These are phyloP conservation scores for Fusarium sambucinum DNA, from an alignment of 2,329 filamentous ascomycete species.

Conservation along the genomic window DNA sequence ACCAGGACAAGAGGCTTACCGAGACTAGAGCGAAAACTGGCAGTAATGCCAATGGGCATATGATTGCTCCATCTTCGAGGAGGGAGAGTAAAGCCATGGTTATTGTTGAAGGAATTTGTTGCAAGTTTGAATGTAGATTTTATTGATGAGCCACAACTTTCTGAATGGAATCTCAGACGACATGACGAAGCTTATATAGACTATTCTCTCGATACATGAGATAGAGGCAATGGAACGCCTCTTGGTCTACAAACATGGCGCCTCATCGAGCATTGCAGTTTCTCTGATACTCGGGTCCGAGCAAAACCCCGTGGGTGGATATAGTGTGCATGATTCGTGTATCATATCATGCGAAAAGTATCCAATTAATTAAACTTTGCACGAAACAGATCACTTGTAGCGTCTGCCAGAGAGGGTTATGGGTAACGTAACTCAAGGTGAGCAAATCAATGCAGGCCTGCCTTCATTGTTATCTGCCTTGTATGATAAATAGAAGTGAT, in stretches of 20 bases:
- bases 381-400: no score
- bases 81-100: neutral
- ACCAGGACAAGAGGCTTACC: neutral
- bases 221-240: neutral
- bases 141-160: neutral
- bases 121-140: neutral
- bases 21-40: no score
- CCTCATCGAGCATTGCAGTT: neutral
- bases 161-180: no score
- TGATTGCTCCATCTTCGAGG: neutral
- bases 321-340: neutral
- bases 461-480: no score
- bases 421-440: no score
- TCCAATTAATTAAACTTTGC: neutral
- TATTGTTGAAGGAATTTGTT: accelerated
- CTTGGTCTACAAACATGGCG: neutral
- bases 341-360: neutral
- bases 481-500: no score
- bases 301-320: neutral
- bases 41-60: neutral
- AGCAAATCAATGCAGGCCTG: no score
- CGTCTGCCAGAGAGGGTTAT: no score
- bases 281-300: neutral
- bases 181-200: neutral
- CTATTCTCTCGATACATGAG: accelerated